Conservation (phyloP, 179 eudicot genomes). For the Gypsophila paniculata region DNA sequence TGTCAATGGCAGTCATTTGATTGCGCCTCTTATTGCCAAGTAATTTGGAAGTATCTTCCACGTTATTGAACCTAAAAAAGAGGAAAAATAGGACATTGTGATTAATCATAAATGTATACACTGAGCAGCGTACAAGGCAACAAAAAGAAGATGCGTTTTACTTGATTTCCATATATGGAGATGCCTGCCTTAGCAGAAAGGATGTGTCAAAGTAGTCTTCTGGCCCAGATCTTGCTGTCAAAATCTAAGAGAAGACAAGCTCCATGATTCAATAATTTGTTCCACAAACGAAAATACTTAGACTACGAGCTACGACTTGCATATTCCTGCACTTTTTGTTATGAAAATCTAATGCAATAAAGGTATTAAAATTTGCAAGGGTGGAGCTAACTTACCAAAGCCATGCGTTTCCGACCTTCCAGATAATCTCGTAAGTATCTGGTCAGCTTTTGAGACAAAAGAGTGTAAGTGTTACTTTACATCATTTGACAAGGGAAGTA, state of each 20-base stretch:
- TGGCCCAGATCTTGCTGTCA: conserved; percentile 75
- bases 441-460: conserved; percentile 53
- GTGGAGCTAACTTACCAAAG: conserved; percentile 54
- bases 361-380: conserved; percentile 4
- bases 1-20: conserved; percentile 42
- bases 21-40: conserved; percentile 50
- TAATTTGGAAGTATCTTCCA: conserved; percentile 40
- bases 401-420: conserved; percentile 92
- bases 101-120: conserved; percentile 6
- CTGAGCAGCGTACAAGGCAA: not conserved
- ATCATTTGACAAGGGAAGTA: not conserved
- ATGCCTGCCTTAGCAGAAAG: conserved; percentile 77
- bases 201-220: conserved; percentile 87
- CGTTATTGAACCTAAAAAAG: conserved; percentile 43
- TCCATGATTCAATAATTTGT: not conserved
- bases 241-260: conserved; percentile 45
- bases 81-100: not conserved
- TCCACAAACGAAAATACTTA: not conserved
- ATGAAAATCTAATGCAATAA: not conserved
- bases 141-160: conserved; percentile 22
- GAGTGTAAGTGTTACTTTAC: conserved; percentile 12
- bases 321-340: conserved; percentile 2
- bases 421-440: conserved; percentile 79
- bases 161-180: conserved; percentile 84
- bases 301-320: not conserved